Evolutionary conservation across 202 grass and related monocot species (phyloP).

Genomic region (Cymbopogon flexuosus): DNA sequence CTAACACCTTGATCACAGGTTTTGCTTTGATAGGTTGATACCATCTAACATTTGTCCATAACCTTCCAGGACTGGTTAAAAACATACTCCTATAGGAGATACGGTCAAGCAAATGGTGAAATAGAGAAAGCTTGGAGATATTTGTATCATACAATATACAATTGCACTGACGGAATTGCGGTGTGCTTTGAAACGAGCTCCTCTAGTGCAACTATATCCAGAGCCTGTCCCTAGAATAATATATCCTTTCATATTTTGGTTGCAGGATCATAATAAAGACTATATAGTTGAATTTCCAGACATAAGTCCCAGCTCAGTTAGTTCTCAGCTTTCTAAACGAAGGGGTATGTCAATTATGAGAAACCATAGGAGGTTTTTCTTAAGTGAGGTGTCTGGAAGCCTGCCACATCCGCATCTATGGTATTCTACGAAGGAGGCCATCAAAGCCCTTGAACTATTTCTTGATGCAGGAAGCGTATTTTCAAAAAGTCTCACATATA

Average conservation of each 20-base stretch:
- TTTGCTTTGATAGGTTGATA: constrained; percentile 9
- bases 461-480: constrained; percentile 55
- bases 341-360: constrained; percentile 34
- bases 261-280: constrained; percentile 88
- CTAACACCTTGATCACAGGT: neutral
- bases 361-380: constrained; percentile 46
- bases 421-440: constrained; percentile 72
- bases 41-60: constrained; percentile 19
- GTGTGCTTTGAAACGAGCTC: constrained; percentile 43
- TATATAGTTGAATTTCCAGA: constrained; percentile 96
- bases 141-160: constrained; percentile 89
- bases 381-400: constrained; percentile 46
- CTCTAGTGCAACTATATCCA: constrained; percentile 15
- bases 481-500: constrained; percentile 68
- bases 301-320: constrained; percentile 40
- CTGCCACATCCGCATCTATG: constrained; percentile 79
- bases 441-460: constrained; percentile 78
- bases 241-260: constrained; percentile 34
- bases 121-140: constrained; percentile 71
- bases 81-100: constrained; percentile 71
- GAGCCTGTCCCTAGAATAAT: constrained; percentile 15
- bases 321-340: constrained; percentile 40
- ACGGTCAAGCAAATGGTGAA: constrained; percentile 56
- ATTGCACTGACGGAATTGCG: constrained; percentile 93
- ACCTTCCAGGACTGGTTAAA: constrained; percentile 72